Evolutionary conservation across 371 early-diverging fungal species (phyloP).

Genomic region (Mucor lusitanicus): DNA sequence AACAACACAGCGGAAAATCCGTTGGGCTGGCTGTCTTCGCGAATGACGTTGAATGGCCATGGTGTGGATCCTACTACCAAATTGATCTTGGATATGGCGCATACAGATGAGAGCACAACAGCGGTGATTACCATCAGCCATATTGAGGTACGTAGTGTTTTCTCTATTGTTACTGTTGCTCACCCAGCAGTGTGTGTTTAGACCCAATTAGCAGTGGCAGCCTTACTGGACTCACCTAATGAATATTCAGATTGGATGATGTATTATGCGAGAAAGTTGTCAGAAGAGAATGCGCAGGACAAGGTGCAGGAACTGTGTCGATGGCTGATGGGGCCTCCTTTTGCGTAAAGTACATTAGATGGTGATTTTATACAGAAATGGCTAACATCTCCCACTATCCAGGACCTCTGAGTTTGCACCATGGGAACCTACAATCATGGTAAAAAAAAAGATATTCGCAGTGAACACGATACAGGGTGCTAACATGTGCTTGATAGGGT

Average conservation of each 20-base stretch:
- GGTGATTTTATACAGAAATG: too few species aligned
- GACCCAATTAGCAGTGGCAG: slow-evolving; percentile 66
- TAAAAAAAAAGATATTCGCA: slow-evolving; percentile 5
- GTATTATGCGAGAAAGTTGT: slow-evolving; percentile 69
- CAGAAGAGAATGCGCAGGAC: slow-evolving; percentile 63
- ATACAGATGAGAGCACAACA: slow-evolving; percentile 20
- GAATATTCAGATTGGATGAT: slow-evolving; percentile 70
- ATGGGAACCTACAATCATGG: slow-evolving; percentile 35
- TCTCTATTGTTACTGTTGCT: too few species aligned
- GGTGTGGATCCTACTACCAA: slow-evolving; percentile 32
- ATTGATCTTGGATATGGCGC: slow-evolving; percentile 25
- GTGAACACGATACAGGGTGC: not conserved
- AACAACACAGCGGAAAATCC: too few species aligned
- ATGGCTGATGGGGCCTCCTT: slow-evolving; percentile 66
- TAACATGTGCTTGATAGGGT: slow-evolving; percentile 8
- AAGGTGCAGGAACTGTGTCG: slow-evolving; percentile 76
- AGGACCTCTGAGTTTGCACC: slow-evolving; percentile 11
- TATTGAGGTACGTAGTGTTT: slow-evolving; percentile 26
- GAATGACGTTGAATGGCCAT: slow-evolving; percentile 8
- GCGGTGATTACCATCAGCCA: slow-evolving; percentile 35
- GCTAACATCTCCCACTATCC: slow-evolving; percentile 2
- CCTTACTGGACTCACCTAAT: slow-evolving; percentile 57
- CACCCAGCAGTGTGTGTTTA: slow-evolving; percentile 10
- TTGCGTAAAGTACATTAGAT: slow-evolving; percentile 46
- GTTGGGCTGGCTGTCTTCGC: slow-evolving; percentile 38